Percentiles rank a stretch among this genome's conserved stretches.
phyloP scores from a whole-genome alignment of 1,284 basidiomycete species.

The Ceratobasidium papillatum region DNA sequence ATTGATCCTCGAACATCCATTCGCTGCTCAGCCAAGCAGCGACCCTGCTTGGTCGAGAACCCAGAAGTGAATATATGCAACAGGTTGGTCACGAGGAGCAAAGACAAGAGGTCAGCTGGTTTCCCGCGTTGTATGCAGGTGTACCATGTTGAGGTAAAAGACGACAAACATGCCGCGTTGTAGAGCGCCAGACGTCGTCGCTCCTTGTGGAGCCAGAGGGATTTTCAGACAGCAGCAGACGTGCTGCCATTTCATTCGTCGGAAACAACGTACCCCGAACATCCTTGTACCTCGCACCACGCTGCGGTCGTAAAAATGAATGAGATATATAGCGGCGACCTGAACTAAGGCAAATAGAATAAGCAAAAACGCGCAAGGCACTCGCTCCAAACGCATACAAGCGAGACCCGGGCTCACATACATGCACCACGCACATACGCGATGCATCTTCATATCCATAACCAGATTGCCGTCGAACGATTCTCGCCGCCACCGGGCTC shows the following conservation, averaged over 20 bases:
- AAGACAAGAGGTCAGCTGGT: slow-evolving; percentile 28
- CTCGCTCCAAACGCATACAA: slow-evolving; percentile 12
- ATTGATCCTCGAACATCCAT: slow-evolving; percentile 13
- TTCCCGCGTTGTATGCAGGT: neutral
- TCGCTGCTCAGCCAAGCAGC: neutral
- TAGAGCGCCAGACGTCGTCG: neutral
- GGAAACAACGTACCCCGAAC: slow-evolving; percentile 5
- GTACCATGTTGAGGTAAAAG: slow-evolving; percentile 14
- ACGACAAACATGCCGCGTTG: slow-evolving; percentile 21
- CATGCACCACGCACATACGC: slow-evolving; percentile 5
- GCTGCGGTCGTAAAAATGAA: neutral
- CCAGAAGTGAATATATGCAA: neutral
- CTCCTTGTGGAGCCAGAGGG: slow-evolving; percentile 17
- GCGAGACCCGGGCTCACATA: slow-evolving; percentile 26
- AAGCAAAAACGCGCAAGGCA: neutral
- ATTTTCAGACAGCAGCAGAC: slow-evolving; percentile 1
- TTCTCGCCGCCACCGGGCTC: neutral
- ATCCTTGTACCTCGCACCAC: slow-evolving; percentile 13
- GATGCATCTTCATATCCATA: neutral
- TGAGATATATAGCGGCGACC: neutral
- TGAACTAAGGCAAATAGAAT: neutral
- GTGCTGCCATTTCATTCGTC: slow-evolving; percentile 25
- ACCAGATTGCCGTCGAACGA: neutral
- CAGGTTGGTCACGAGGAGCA: neutral
- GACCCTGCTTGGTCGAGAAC: slow-evolving; percentile 17